phyloP scores from a whole-genome alignment of 371 early-diverging fungal genomes.

The Mucor indicus region DNA sequence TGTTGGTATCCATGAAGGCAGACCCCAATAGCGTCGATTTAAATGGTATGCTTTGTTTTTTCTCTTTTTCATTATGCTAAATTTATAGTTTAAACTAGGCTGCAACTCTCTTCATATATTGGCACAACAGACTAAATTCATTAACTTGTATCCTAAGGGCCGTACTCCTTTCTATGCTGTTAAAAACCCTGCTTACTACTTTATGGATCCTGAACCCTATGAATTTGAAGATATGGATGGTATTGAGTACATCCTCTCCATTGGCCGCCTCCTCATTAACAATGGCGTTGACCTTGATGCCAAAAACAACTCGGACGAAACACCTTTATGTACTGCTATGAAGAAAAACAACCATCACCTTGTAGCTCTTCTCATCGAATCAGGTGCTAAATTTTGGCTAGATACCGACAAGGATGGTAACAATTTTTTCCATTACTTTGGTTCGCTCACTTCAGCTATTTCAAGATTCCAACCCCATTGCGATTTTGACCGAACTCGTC shows the following conservation, averaged over 20 bases:
- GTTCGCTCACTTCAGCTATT: conserved; percentile 2
- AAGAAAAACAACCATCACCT: conserved; percentile 20
- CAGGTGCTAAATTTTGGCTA: conserved; percentile 30
- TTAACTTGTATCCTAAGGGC: conserved; percentile 9
- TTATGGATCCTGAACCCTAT: background rate
- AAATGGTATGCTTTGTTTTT: conserved; percentile 20
- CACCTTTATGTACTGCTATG: conserved; percentile 48
- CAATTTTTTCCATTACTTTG: conserved; percentile 41
- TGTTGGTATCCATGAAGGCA: conserved; percentile 43
- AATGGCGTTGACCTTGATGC: conserved; percentile 33
- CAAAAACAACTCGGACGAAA: conserved; percentile 26
- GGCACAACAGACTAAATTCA: conserved; percentile 16
- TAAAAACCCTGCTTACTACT: background rate
- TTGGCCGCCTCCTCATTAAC: conserved; percentile 27
- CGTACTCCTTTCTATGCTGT: conserved; percentile 6
- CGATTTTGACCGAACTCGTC: background rate
- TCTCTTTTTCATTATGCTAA: background rate
- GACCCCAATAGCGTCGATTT: conserved; percentile 38
- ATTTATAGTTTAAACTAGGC: conserved; percentile 10
- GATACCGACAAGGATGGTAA: conserved; percentile 22
- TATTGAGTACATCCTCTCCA: conserved; percentile 13
- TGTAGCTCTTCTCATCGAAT: conserved; percentile 23
- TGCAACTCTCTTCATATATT: conserved; percentile 48
- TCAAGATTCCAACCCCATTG: conserved; percentile 8
- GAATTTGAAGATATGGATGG: conserved; percentile 32